These are phyloP conservation scores for Tricholoma flavovirens DNA, from an alignment of 768 basidiomycete genomes.

Conservation along the genomic window DNA sequence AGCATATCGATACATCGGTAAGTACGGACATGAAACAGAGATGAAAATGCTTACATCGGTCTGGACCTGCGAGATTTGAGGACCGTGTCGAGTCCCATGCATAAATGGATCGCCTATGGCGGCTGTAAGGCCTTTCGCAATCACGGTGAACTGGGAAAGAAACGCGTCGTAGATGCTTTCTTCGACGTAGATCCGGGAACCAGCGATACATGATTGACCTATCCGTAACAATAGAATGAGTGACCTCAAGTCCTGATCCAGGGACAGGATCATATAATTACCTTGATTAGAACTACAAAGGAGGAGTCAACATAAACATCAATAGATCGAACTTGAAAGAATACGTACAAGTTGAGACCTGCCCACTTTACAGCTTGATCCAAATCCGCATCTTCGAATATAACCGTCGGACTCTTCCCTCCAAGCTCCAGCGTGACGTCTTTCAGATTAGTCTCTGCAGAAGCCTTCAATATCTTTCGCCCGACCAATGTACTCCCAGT, in stretches of 20 bases:
- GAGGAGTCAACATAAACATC: background rate
- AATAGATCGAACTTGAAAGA: background rate
- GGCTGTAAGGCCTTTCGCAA: slow-evolving; percentile 40
- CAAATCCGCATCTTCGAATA: slow-evolving; percentile 67
- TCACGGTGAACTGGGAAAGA: slow-evolving; percentile 47
- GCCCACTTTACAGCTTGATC: slow-evolving; percentile 71
- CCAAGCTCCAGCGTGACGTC: slow-evolving; percentile 78
- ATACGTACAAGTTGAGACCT: slow-evolving; percentile 53
- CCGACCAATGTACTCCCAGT: slow-evolving; percentile 80
- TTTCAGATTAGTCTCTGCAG: slow-evolving; percentile 79
- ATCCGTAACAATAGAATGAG: background rate
- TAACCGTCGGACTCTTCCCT: slow-evolving; percentile 63
- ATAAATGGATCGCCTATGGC: slow-evolving; percentile 59
- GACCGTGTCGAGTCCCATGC: slow-evolving; percentile 54
- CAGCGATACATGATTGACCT: slow-evolving; percentile 74
- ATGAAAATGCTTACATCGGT: slow-evolving; percentile 39
- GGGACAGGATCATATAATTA: background rate
- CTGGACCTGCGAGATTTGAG: slow-evolving; percentile 64
- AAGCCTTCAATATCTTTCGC: slow-evolving; percentile 69
- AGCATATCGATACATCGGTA: background rate
- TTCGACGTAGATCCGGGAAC: slow-evolving; percentile 81
- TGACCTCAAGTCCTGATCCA: background rate
- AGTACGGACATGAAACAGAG: background rate
- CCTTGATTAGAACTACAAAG: slow-evolving; percentile 22
- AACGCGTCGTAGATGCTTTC: slow-evolving; percentile 75